Conservation (phyloP, 495 filamentous ascomycete genomes). For the Annulohypoxylon nitens region DNA sequence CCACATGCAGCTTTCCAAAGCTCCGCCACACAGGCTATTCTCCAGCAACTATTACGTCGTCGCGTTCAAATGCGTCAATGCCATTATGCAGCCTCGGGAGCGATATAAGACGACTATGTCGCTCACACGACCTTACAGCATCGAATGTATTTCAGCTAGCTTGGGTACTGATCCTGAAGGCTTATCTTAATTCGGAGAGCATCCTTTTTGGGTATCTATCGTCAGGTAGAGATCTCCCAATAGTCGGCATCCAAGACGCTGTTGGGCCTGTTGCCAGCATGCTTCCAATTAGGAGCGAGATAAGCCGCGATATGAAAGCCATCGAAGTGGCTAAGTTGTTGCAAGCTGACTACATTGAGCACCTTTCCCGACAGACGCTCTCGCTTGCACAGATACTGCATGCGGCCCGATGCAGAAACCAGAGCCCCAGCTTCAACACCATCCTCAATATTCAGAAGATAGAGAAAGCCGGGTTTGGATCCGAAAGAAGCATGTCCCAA, state of each 20-base stretch:
- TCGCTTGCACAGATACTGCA: constrained; percentile 1
- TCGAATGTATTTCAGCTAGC: constrained; percentile 4
- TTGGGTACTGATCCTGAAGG: not conserved
- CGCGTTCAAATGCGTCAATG: not conserved
- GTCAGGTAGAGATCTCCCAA: not conserved
- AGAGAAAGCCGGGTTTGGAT: not conserved
- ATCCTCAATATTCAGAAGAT: not conserved
- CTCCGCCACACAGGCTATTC: not conserved
- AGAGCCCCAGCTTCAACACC: constrained; percentile 1
- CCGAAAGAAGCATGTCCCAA: not conserved
- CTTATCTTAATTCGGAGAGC: not conserved
- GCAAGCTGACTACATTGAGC: not conserved
- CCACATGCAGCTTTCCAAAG: not conserved
- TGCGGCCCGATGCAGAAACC: not conserved
- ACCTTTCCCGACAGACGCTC: not conserved
- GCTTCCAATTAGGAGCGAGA: not conserved
- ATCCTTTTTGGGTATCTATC: constrained; percentile 2
- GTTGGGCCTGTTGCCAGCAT: not conserved
- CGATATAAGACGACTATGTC: not conserved
- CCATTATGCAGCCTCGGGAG: not conserved
- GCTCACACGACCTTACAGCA: not conserved
- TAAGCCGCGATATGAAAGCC: not conserved
- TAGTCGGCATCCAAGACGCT: not conserved
- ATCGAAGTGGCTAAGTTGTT: not conserved
- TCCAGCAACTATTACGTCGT: not conserved